Percentiles rank a stretch among this genome's conserved stretches.
phyloP scores from a whole-genome alignment of 2,329 filamentous ascomycete genomes.

The Chrysoporthe puriensis region DNA sequence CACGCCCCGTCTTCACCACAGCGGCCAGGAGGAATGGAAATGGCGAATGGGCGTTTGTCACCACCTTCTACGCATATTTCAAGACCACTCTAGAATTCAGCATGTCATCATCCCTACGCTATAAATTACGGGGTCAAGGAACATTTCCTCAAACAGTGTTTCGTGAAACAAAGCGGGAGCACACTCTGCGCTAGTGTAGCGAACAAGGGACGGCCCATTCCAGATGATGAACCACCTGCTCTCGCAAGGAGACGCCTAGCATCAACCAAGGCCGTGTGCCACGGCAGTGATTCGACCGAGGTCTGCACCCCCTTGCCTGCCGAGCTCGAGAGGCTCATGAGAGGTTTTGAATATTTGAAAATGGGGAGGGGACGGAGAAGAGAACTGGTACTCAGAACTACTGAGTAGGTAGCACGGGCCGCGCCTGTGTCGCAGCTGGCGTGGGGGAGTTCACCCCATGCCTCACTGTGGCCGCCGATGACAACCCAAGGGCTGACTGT shows the following conservation, averaged over 20 bases:
- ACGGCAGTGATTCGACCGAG: not conserved
- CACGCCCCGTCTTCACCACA: not conserved
- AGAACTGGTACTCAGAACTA: conserved; percentile 1
- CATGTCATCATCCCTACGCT: not conserved
- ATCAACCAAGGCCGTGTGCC: not conserved
- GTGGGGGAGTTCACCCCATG: not conserved
- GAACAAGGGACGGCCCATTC: not conserved
- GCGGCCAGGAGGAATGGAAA: not conserved
- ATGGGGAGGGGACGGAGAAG: not conserved
- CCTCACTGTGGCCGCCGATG: not conserved
- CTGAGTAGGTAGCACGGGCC: not conserved
- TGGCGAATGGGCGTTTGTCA: not conserved
- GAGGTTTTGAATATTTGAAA: not conserved
- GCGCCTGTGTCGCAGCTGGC: not conserved
- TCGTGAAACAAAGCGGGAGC: conserved; percentile 15
- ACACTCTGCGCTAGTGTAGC: not conserved
- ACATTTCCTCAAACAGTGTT: not conserved
- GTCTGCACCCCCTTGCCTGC: not conserved
- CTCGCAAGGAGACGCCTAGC: not conserved
- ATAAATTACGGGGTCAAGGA: not conserved
- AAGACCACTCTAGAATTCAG: not conserved
- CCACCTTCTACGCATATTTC: not conserved
- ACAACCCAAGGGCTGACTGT: conserved; percentile 1
- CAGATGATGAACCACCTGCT: not conserved
- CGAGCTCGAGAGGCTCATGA: not conserved